Conservation (phyloP, 176 grass and related monocot genomes). For the Alloteropsis semialata region DNA sequence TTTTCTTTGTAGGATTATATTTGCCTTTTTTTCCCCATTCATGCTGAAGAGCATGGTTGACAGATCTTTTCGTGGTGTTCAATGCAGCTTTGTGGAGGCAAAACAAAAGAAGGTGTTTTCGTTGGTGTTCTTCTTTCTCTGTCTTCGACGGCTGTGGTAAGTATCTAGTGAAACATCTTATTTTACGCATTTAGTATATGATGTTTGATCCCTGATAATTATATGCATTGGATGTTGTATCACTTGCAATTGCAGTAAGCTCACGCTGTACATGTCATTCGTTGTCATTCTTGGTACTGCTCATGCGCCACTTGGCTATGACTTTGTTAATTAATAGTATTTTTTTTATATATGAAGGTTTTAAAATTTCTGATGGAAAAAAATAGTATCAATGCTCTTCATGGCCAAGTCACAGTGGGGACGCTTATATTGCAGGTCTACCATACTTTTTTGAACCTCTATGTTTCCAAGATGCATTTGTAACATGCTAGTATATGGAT, state of each 20-base stretch:
- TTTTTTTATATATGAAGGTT: slow-evolving; percentile 55
- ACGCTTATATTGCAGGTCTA: slow-evolving; percentile 92
- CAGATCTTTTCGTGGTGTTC: slow-evolving; percentile 5
- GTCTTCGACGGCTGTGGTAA: slow-evolving; percentile 98
- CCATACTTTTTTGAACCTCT: slow-evolving; percentile 5
- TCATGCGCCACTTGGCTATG: background rate
- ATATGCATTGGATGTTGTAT: background rate
- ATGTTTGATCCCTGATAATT: background rate
- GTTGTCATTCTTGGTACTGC: no score
- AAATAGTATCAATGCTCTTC: slow-evolving; percentile 95
- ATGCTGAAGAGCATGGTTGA: background rate
- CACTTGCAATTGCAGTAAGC: background rate
- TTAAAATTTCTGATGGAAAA: slow-evolving; percentile 98
- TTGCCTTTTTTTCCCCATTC: background rate
- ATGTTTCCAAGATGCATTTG: slow-evolving; percentile 8
- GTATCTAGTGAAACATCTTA: background rate
- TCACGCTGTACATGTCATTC: slow-evolving; percentile 4
- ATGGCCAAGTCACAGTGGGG: slow-evolving; percentile 95
- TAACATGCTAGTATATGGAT: background rate
- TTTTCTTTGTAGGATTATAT: background rate
- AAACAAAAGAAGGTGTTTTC: slow-evolving; percentile 93
- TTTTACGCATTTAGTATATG: background rate
- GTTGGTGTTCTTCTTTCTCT: slow-evolving; percentile 97
- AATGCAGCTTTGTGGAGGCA: slow-evolving; percentile 87
- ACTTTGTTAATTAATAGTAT: background rate